Evolutionary conservation across 805 yeast genomes (phyloP).

Genomic region (Starmerella floris): DNA sequence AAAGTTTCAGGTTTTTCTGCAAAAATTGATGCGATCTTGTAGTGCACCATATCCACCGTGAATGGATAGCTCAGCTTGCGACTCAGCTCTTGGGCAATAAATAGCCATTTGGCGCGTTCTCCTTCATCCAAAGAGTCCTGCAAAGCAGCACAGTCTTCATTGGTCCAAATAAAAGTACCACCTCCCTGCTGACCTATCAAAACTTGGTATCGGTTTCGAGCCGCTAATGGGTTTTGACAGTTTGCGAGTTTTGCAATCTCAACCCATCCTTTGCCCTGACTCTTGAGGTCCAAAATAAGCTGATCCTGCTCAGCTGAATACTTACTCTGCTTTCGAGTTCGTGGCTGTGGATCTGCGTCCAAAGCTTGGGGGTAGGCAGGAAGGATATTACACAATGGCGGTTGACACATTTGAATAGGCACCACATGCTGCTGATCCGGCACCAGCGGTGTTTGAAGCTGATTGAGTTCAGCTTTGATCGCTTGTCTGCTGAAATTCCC

Average conservation of each 20-base stretch:
- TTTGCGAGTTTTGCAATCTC: constrained; percentile 55
- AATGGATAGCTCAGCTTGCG: constrained; percentile 38
- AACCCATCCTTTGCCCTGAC: constrained; percentile 54
- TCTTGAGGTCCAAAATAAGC: constrained; percentile 46
- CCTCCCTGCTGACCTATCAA: constrained; percentile 75
- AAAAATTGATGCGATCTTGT: constrained; percentile 40
- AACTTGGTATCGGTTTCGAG: constrained; percentile 66
- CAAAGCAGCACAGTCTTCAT: constrained; percentile 40
- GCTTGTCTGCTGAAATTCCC: not conserved
- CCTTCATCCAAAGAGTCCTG: constrained; percentile 50
- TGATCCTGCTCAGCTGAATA: constrained; percentile 57
- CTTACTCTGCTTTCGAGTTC: constrained; percentile 52
- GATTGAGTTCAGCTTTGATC: not conserved
- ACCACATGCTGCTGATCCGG: not conserved
- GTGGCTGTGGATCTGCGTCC: constrained; percentile 34
- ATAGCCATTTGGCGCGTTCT: constrained; percentile 57
- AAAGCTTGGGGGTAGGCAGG: constrained; percentile 35
- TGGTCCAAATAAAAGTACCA: constrained; percentile 50
- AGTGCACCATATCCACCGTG: constrained; percentile 43
- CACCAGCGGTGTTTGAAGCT: not conserved
- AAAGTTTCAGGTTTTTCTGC: constrained; percentile 43
- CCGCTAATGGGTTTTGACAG: constrained; percentile 57
- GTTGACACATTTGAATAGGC: constrained; percentile 32
- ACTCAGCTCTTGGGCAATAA: constrained; percentile 47
- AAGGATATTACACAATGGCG: constrained; percentile 34